phyloP scores from a whole-genome alignment of 2,329 filamentous ascomycete genomes.

The Colletotrichum viniferum region DNA sequence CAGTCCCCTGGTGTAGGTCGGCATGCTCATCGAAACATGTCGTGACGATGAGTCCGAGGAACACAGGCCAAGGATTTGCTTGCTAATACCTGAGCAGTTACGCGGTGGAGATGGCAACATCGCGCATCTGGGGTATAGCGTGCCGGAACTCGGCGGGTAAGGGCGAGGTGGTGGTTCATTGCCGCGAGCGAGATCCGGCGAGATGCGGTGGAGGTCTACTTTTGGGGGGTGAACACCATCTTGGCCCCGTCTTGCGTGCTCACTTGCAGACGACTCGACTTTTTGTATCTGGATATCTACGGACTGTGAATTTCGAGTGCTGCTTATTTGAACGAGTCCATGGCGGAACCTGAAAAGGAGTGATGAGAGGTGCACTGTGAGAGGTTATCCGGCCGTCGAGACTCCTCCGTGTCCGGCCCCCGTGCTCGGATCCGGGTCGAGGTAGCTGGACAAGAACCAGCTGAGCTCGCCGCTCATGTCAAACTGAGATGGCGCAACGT shows the following conservation, averaged over 20 bases:
- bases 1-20: not conserved
- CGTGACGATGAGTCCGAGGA: not conserved
- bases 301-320: not conserved
- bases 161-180: not conserved
- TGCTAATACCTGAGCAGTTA: not conserved
- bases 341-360: not conserved
- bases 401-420: not conserved
- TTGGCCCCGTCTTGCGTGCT: constrained; percentile 11
- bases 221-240: not conserved
- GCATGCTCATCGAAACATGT: not conserved
- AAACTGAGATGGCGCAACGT: constrained; percentile 4
- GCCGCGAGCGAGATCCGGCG: constrained; percentile 10
- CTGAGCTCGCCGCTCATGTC: constrained; percentile 10
- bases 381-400: not conserved
- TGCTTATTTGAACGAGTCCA: not conserved
- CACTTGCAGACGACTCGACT: not conserved
- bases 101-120: not conserved
- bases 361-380: rapidly evolving
- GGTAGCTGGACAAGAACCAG: constrained; percentile 7
- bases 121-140: not conserved
- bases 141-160: not conserved
- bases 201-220: not conserved
- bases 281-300: not conserved
- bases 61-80: not conserved
- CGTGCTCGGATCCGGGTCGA: not conserved